phyloP scores from a whole-genome alignment of 768 basidiomycete genomes.

The Xerocomellus intermedius region DNA sequence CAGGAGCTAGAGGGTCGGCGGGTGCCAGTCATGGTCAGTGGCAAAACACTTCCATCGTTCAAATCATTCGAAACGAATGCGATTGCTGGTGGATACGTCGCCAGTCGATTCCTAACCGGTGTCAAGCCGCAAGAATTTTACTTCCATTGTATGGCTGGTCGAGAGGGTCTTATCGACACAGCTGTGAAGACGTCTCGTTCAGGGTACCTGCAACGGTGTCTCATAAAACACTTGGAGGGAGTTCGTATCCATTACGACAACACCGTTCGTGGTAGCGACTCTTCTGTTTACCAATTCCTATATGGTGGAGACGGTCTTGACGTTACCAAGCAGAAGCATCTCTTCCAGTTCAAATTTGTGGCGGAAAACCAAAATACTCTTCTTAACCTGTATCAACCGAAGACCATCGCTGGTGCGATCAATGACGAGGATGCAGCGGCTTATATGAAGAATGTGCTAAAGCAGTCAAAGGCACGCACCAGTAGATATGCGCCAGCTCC shows the following conservation, averaged over 20 bases:
- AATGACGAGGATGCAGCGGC: constrained; percentile 64
- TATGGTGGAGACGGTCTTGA: constrained; percentile 97
- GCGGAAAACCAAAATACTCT: constrained; percentile 82
- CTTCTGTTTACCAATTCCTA: constrained; percentile 90
- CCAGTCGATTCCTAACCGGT: constrained; percentile 97
- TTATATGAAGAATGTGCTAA: constrained; percentile 90
- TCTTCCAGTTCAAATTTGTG: constrained; percentile 91
- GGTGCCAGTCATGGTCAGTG: constrained; percentile 98
- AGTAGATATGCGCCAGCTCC: constrained; percentile 44
- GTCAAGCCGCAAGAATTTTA: constrained; percentile 99
- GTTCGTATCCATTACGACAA: constrained; percentile 97
- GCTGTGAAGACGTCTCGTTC: constrained; percentile 99
- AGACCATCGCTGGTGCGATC: constrained; percentile 52
- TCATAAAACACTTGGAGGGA: constrained; percentile 98
- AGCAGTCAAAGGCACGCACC: constrained; percentile 54
- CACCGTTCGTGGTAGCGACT: constrained; percentile 94
- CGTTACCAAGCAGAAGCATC: constrained; percentile 95
- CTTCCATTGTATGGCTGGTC: constrained; percentile 99
- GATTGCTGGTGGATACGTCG: constrained; percentile 96
- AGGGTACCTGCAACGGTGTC: constrained; percentile 94
- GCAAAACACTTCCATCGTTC: constrained; percentile 97
- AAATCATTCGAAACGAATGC: constrained; percentile 97
- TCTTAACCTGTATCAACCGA: constrained; percentile 67
- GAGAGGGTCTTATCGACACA: constrained; percentile 98
- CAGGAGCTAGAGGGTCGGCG: constrained; percentile 98